A percentile compares a stretch with the other conserved stretches of the same genome.
Evolutionary conservation across 768 basidiomycete genomes (phyloP).

Genomic region (Cubamyces lactineus): DNA sequence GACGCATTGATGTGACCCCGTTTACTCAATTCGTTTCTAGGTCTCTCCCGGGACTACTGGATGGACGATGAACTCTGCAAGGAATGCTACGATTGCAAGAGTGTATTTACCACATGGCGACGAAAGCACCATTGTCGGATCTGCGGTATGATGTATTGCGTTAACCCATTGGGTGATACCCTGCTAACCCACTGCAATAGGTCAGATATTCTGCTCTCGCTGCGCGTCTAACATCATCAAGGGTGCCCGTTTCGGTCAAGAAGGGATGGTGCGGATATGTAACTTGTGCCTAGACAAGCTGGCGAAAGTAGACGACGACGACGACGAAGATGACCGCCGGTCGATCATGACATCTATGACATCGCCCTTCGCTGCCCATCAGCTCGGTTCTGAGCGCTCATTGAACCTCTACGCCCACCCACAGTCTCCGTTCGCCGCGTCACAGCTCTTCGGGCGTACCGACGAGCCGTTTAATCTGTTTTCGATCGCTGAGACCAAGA

Average conservation of each 20-base stretch:
- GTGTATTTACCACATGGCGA: slow-evolving; percentile 91
- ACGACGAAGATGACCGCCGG: slow-evolving; percentile 83
- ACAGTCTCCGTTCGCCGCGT: slow-evolving; percentile 87
- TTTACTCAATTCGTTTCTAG: slow-evolving; percentile 42
- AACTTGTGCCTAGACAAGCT: slow-evolving; percentile 94
- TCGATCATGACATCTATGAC: slow-evolving; percentile 75
- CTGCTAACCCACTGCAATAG: slow-evolving; percentile 40
- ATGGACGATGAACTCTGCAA: slow-evolving; percentile 97
- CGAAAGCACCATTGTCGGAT: slow-evolving; percentile 98
- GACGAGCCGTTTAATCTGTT: slow-evolving; percentile 82
- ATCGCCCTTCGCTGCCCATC: slow-evolving; percentile 77
- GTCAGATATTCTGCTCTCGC: slow-evolving; percentile 96
- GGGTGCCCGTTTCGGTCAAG: slow-evolving; percentile 88
- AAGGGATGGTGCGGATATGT: slow-evolving; percentile 95
- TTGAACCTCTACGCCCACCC: slow-evolving; percentile 54
- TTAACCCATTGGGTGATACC: neutral
- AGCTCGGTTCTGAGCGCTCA: slow-evolving; percentile 51
- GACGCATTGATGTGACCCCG: neutral
- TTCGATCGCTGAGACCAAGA: slow-evolving; percentile 78
- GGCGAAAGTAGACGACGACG: slow-evolving; percentile 80
- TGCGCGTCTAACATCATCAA: slow-evolving; percentile 98
- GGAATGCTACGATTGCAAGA: slow-evolving; percentile 96
- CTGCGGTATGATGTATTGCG: slow-evolving; percentile 64
- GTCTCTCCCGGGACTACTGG: slow-evolving; percentile 95
- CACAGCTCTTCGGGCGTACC: slow-evolving; percentile 77